Base-by-base conservation (phyloP, 139 green algal genomes). In the Gonium pectorale region DNA sequence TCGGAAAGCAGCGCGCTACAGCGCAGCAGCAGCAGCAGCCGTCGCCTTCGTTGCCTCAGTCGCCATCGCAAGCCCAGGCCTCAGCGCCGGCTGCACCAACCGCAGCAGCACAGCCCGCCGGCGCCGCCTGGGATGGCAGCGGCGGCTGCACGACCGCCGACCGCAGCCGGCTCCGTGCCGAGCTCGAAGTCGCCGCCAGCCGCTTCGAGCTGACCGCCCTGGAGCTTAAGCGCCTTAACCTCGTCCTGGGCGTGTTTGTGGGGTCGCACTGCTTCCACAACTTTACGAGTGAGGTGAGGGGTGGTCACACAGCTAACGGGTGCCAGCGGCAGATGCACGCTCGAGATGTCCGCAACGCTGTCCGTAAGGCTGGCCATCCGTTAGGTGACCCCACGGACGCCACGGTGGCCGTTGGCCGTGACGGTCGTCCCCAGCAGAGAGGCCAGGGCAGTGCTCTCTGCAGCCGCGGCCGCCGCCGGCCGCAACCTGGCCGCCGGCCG, bases 181-280 rank as follows among this genome's bases (percentile, higher is more conserved):
- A 46, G 22, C 5, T 35, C 2, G 79, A 85, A 26, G 67, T 77
- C 21, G 29, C 1, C 43, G 29, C 46, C 79, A 75, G 60, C 63
- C 2, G 11, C 35, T 78, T 66, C 64, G 7, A 21, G 35, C 64
- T 85, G 26, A 77, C 46, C 15, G n/a, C 64, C 44, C 26, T 54
- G 46, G 79, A 85, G 33, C 44, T 85, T 17, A 67, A 68, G 49
- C 64, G 64, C 4, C 79, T 85, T 7, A 85, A 85, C 66, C 63
- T 85, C 2, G 68, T 85, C 15, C 66, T 85, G 33, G 79, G 79
- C 24, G 79, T 85, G 35, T 85, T 78, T 29, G 79, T 85, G 46
- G 79, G 79, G 26, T 37, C 11, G 5, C 79, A 85, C 44, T 77
- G 64, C 79, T 85, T 85, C 79, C 64, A 77, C 66, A 77, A 85